Evolutionary conservation across 2,329 filamentous ascomycete species (phyloP).

Genomic region (Sarocladium brachiariae): DNA sequence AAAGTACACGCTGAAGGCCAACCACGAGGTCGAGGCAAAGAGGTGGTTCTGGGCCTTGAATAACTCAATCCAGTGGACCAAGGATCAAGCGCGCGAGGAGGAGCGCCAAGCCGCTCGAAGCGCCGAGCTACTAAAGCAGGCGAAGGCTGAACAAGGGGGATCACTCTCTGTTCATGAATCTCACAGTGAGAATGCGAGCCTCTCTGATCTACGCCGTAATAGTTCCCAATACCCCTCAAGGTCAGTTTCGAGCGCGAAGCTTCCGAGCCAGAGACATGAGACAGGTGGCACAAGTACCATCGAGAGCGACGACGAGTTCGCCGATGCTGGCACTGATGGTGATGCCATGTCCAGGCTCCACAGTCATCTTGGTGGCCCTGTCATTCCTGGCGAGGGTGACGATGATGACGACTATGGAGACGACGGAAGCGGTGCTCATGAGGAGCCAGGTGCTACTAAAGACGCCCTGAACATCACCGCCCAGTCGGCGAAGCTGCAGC

Average conservation of each 20-base stretch:
- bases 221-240: constrained; percentile 37
- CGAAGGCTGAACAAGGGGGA: constrained; percentile 65
- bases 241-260: constrained; percentile 20
- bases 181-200: constrained; percentile 46
- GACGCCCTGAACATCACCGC: constrained; percentile 97
- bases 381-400: constrained; percentile 36
- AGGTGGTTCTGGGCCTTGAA: constrained; percentile 99
- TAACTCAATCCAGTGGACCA: constrained; percentile 97
- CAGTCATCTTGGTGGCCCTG: constrained; percentile 25
- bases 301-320: constrained; percentile 47
- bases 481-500: constrained; percentile 85
- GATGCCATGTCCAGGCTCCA: constrained; percentile 28
- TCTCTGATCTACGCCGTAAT: constrained; percentile 36
- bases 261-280: constrained; percentile 27
- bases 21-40: constrained; percentile 96
- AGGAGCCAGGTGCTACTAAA: constrained; percentile 68
- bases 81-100: constrained; percentile 92
- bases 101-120: constrained; percentile 68
- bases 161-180: constrained; percentile 39
- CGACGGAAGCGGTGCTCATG: constrained; percentile 69
- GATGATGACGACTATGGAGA: constrained; percentile 73
- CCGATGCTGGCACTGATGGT: constrained; percentile 39
- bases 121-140: constrained; percentile 69
- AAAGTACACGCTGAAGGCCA: constrained; percentile 96
- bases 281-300: constrained; percentile 35